Evolutionary conservation across 2,329 filamentous ascomycete genomes (phyloP).

Genomic region (Fusarium sp.): DNA sequence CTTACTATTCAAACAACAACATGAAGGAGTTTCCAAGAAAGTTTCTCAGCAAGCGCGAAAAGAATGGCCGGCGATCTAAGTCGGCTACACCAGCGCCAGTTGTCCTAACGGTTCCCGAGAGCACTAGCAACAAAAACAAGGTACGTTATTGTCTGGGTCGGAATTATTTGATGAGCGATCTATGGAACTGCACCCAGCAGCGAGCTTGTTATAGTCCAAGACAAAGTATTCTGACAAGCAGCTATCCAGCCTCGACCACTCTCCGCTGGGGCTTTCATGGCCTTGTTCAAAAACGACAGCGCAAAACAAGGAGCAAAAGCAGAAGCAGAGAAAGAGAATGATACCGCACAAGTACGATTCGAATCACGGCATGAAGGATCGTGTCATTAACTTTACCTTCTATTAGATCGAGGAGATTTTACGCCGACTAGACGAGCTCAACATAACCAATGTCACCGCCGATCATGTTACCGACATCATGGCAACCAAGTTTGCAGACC

Average conservation of each 20-base stretch:
- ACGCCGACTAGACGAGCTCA: conserved; percentile 53
- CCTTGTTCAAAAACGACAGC: conserved; percentile 71
- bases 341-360: conserved; percentile 50
- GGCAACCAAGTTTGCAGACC: conserved; percentile 71
- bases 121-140: conserved; percentile 51
- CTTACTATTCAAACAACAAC: conserved; percentile 41
- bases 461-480: conserved; percentile 67
- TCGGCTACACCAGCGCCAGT: conserved; percentile 65
- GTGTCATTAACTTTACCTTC: conserved; percentile 21
- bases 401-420: conserved; percentile 54
- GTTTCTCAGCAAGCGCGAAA: conserved; percentile 77
- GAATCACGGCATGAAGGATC: not conserved
- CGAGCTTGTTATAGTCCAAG: not conserved
- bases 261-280: conserved; percentile 67
- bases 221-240: conserved; percentile 13
- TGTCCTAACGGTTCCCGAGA: conserved; percentile 37
- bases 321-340: conserved; percentile 61
- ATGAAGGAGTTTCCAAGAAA: conserved; percentile 69
- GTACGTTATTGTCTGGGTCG: conserved; percentile 49
- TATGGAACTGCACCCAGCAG: not conserved
- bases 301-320: conserved; percentile 56
- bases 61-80: conserved; percentile 64
- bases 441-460: conserved; percentile 58
- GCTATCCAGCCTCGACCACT: conserved; percentile 58
- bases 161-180: not conserved